Conservation (phyloP, 495 filamentous ascomycete genomes). For the Penicillium maclennaniae region DNA sequence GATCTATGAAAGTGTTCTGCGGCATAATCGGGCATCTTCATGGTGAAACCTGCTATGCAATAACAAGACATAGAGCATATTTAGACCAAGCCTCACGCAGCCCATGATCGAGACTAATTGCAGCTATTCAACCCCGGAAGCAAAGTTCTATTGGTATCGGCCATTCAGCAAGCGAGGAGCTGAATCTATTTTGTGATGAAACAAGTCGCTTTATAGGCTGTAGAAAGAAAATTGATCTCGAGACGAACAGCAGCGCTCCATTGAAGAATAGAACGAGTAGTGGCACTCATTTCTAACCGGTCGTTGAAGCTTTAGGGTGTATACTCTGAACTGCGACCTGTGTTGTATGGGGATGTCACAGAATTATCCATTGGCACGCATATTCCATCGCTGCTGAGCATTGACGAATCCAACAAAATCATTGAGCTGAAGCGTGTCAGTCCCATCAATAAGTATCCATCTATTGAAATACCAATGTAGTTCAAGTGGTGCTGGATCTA, state of each 20-base stretch:
- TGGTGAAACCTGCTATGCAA: slow-evolving; percentile 56
- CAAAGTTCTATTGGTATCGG: background rate
- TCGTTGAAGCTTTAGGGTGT: slow-evolving; percentile 39
- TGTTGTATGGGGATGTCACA: background rate
- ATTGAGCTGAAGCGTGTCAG: slow-evolving; percentile 58
- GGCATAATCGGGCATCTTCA: background rate
- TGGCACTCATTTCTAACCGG: slow-evolving; percentile 78
- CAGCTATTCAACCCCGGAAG: slow-evolving; percentile 57
- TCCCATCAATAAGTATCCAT: background rate
- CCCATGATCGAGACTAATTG: slow-evolving; percentile 74
- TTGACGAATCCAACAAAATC: slow-evolving; percentile 84
- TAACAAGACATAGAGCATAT: slow-evolving; percentile 72
- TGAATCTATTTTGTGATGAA: slow-evolving; percentile 33
- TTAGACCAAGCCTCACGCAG: slow-evolving; percentile 70
- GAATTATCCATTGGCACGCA: background rate
- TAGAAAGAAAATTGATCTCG: slow-evolving; percentile 91
- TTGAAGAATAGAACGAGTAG: slow-evolving; percentile 89
- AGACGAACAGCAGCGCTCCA: slow-evolving; percentile 83
- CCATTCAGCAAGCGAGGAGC: slow-evolving; percentile 5
- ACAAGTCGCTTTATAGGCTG: slow-evolving; percentile 84
- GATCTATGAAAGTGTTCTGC: background rate
- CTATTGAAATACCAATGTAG: slow-evolving; percentile 51
- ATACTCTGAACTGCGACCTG: slow-evolving; percentile 28
- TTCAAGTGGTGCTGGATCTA: too few species aligned
- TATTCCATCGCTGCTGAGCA: slow-evolving; percentile 75